Conservation (phyloP, 1,284 basidiomycete species). For the Apiotrichum porosum region DNA sequence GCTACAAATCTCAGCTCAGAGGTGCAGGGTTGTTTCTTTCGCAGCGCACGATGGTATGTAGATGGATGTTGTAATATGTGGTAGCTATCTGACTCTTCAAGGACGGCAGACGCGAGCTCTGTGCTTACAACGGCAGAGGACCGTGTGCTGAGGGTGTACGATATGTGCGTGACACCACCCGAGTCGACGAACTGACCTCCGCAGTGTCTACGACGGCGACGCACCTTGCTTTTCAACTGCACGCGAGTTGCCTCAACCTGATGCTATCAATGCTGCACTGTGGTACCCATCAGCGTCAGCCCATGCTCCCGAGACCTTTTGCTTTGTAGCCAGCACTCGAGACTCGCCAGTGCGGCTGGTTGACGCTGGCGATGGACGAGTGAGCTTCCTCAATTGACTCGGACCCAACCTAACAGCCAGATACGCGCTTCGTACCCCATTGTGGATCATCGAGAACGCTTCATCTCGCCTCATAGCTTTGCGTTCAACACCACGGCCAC, state of each 20-base stretch:
- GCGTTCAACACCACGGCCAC: constrained; percentile 66
- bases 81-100: constrained; percentile 20
- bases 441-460: constrained; percentile 81
- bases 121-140: constrained; percentile 44
- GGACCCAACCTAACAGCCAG: constrained; percentile 48
- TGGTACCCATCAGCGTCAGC: constrained; percentile 76
- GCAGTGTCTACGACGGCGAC: not conserved
- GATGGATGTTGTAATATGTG: not conserved
- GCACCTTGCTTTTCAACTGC: constrained; percentile 5
- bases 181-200: not conserved
- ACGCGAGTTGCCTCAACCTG: constrained; percentile 54
- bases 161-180: constrained; percentile 21
- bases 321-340: constrained; percentile 71
- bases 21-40: constrained; percentile 30
- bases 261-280: constrained; percentile 64
- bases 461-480: constrained; percentile 75
- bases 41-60: constrained; percentile 39
- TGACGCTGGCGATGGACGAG: constrained; percentile 70
- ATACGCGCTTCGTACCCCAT: constrained; percentile 85
- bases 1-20: constrained; percentile 2
- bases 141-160: constrained; percentile 30
- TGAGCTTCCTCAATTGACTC: constrained; percentile 43
- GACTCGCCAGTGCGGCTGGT: constrained; percentile 76
- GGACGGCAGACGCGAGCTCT: constrained; percentile 40
- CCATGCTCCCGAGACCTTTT: constrained; percentile 61